These are phyloP conservation scores for Exophiala sp. DNA, from an alignment of 2,329 filamentous ascomycete genomes.

Conservation along the genomic window DNA sequence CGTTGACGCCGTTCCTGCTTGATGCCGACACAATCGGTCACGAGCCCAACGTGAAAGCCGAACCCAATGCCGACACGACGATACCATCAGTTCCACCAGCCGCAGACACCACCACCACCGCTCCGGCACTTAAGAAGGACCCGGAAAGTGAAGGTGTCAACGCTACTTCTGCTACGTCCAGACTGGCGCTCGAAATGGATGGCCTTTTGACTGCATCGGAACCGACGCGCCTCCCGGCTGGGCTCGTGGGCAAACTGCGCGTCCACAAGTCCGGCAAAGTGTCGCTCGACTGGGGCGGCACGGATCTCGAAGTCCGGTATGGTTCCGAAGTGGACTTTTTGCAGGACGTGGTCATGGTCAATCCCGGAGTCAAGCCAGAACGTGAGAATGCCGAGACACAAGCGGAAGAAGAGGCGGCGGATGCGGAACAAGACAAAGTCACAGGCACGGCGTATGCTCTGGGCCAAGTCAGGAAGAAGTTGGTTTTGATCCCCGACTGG, in stretches of 20 bases:
- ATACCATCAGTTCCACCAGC: constrained; percentile 18
- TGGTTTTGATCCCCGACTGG: constrained; percentile 59
- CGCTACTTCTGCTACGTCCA: constrained; percentile 16
- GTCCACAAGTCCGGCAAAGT: constrained; percentile 58
- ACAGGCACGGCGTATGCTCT: constrained; percentile 46
- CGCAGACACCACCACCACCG: not conserved
- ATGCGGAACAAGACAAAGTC: constrained; percentile 34
- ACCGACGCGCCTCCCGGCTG: constrained; percentile 43
- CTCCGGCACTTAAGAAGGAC: constrained; percentile 6
- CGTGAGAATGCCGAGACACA: constrained; percentile 1
- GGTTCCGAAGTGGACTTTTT: constrained; percentile 53
- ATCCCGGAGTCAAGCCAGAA: constrained; percentile 5
- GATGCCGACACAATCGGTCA: constrained; percentile 30
- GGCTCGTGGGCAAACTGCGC: constrained; percentile 55
- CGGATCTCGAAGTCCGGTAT: constrained; percentile 52
- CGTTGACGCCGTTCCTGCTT: constrained; percentile 53
- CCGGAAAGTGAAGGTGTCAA: constrained; percentile 2
- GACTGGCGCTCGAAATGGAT: constrained; percentile 17
- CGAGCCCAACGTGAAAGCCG: constrained; percentile 33
- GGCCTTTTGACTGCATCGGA: constrained; percentile 38
- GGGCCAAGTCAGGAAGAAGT: constrained; percentile 59
- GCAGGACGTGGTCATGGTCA: constrained; percentile 51
- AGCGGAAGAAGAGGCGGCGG: constrained; percentile 16
- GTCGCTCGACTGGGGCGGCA: constrained; percentile 58
- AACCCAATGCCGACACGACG: constrained; percentile 26